Evolutionary conservation across 163 green algal species (phyloP), one percentile per base, ranked within the genome.

Genomic region (Trebouxia gelatinosa): DNA sequence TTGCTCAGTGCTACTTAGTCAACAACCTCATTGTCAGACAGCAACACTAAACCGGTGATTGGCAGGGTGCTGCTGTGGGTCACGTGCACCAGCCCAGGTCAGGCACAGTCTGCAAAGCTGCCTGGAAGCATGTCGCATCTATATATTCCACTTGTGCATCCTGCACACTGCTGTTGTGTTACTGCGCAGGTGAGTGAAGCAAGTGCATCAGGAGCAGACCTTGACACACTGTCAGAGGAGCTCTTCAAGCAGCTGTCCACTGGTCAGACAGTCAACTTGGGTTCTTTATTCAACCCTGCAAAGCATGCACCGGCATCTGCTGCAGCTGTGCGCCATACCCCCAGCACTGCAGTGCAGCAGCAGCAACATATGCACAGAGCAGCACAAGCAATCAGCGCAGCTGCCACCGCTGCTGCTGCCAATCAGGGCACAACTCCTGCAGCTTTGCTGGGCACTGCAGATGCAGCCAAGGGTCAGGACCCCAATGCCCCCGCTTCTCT

Each of bases 161-260:
- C n/a, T n/a, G n/a, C n/a, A n/a, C n/a, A n/a, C n/a, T n/a, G n/a
- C n/a, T n/a, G n/a, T n/a, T n/a, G n/a, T 34, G 51, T 29, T 29
- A 0, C 51, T 62, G 29, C 6, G 31, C 82, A 91, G 83, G 79
- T 87, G 29, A 75, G 82, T 16, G 61, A 79, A 21, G 81, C 81
- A n/a, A 78, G 82, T 43, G 80, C 85, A 23, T 62, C 80, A 64
- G 85, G 85, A 32, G 78, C 80, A 11, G 84, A 91, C 70, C 85
- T 91, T 40, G 86, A 87, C 70, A 79, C 74, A 23, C 76, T 96
- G 9, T 91, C 87, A 3, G 81, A 88, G 28, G 80, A 94, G 67
- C 80, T 96, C 21, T 94, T 95, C 81, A 43, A 66, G 16, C 87
- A 95, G 84, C 85, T 95, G 43, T 66, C 70, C 29, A 81, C 59